Base-by-base conservation (phyloP, 1,284 basidiomycete genomes). In the Cutaneotrichosporon mucoides region DNA sequence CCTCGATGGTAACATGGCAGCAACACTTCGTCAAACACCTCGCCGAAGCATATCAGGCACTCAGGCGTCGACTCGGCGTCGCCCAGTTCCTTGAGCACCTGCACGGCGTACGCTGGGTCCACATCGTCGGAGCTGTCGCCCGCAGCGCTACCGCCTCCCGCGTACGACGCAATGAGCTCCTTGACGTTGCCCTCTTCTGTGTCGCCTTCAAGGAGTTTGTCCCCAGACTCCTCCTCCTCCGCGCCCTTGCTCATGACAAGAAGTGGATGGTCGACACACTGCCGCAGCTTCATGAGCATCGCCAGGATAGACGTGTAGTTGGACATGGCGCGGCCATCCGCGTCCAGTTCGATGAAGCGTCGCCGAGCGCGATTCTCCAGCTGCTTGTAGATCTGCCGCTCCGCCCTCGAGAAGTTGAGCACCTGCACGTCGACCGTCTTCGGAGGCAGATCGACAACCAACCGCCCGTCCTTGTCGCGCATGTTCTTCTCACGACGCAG, bases 401-500 rank as follows among this genome's bases (percentile, higher is more conserved):
- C 91, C 7, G 87, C 68, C 1, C 85, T 79, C 0, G 89, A 87
- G 73, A 94, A 92, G 63, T 85, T 84, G 6, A 94, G 82, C 5
- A 81, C 82, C 66, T 91, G 88, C 5, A 92, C 76, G 5, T 76
- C 77, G 58, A 89, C 85, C 75, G 88, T 87, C 79, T 98, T 98
- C 0, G 85, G 81, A 0, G 95, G 94, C 3, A 99, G 80, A 58
- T 92, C 85, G 2, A 98, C 92, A 47, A 99, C 97, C 45, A 83
- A 84, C 53, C 89, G 88, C 2, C 95, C 95, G 68, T 94, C 85
- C 47, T 81, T 83, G 77, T 96, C 95, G 48, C 85, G 85, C 90
- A 93, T 96, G 60, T 84, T 88, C 81, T 99, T 99, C 76, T 98
- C 94, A 62, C 95, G 84, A n/a, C 95, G 84, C 2, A 99, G 81